Evolutionary conservation across 805 yeast species (phyloP).

Genomic region (Candida parachauliodes): DNA sequence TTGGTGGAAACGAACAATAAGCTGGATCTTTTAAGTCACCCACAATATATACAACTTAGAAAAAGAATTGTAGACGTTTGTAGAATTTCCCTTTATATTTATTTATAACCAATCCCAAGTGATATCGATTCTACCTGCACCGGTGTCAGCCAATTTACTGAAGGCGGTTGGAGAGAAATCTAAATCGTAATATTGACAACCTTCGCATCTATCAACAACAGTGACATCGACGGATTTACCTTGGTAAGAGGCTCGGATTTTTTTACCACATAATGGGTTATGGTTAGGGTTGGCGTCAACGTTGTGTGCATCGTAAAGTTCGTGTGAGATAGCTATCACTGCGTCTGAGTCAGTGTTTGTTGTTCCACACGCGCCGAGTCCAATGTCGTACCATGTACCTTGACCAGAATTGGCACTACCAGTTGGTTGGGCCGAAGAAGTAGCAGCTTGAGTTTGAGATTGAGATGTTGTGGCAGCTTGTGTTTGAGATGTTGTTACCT

Average conservation of each 20-base stretch:
- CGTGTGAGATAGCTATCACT: conserved; percentile 50
- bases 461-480: conserved; percentile 12
- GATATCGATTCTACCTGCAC: conserved; percentile 51
- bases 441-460: no score
- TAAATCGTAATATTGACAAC: conserved; percentile 47
- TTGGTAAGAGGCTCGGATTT: conserved; percentile 42
- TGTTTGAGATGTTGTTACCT: conserved; percentile 4
- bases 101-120: conserved; percentile 44
- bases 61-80: no score
- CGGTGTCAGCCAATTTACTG: conserved; percentile 44
- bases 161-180: conserved; percentile 65
- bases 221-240: conserved; percentile 54
- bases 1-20: conserved; percentile 2
- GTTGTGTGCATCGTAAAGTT: conserved; percentile 33
- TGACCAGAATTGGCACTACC: conserved; percentile 29
- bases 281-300: conserved; percentile 38
- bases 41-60: no score
- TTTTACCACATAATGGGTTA: conserved; percentile 51
- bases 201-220: conserved; percentile 56
- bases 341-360: conserved; percentile 43
- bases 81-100: neutral
- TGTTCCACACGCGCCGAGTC: conserved; percentile 55
- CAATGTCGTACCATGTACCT: conserved; percentile 48
- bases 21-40: conserved; percentile 4
- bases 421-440: conserved; percentile 13